phyloP scores from a whole-genome alignment of 2,329 filamentous ascomycete genomes.

The Mollisia scopiformis region DNA sequence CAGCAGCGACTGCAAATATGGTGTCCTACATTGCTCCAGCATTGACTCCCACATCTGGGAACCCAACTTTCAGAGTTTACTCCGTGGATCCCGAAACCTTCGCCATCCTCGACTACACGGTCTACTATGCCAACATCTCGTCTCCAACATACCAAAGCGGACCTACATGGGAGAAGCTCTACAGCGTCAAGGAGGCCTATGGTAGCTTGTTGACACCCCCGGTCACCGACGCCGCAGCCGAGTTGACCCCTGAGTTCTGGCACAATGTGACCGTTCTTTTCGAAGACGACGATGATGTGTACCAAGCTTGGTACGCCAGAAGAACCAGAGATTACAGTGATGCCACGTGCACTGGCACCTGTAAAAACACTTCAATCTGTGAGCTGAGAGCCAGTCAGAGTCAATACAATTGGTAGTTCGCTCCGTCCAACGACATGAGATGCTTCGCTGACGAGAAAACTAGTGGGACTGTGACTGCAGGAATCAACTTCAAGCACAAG shows the following conservation, averaged over 20 bases:
- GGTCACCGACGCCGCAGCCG: slow-evolving; percentile 39
- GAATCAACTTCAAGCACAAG: slow-evolving; percentile 18
- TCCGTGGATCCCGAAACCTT: slow-evolving; percentile 39
- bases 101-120: slow-evolving; percentile 36
- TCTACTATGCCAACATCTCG: slow-evolving; percentile 36
- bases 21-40: slow-evolving; percentile 38
- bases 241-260: slow-evolving; percentile 62
- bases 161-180: slow-evolving; percentile 33
- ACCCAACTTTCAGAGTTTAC: slow-evolving; percentile 39
- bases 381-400: not conserved
- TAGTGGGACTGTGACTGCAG: slow-evolving; percentile 39
- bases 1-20: slow-evolving; percentile 30
- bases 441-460: slow-evolving; percentile 41
- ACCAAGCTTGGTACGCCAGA: slow-evolving; percentile 50
- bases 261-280: slow-evolving; percentile 57
- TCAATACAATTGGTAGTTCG: not conserved
- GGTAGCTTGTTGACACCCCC: slow-evolving; percentile 42
- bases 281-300: slow-evolving; percentile 45
- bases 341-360: slow-evolving; percentile 46
- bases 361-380: slow-evolving; percentile 42
- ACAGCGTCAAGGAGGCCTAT: slow-evolving; percentile 36
- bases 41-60: slow-evolving; percentile 38
- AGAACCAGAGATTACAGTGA: slow-evolving; percentile 48
- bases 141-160: slow-evolving; percentile 31
- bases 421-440: not conserved